Conservation (phyloP, 257 asterid species). For the Solanum lignicaule region DNA sequence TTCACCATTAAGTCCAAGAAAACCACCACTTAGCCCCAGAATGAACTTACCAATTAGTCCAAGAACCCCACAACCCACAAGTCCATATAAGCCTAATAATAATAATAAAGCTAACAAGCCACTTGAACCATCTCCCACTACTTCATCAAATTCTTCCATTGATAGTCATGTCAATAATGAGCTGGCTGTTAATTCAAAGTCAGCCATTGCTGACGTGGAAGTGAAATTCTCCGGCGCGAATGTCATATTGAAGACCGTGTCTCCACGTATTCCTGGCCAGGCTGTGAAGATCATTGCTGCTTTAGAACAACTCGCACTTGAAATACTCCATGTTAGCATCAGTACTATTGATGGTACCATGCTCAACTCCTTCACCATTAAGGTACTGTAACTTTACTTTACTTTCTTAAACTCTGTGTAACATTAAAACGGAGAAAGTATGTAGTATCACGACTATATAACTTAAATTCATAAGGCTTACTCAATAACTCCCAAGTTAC, state of each 20-base stretch:
- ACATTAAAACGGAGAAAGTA: not conserved
- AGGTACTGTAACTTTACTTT: conserved; percentile 50
- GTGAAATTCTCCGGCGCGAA: conserved; percentile 79
- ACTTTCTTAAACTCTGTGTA: not conserved
- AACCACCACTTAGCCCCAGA: conserved; percentile 68
- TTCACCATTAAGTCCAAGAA: conserved; percentile 48
- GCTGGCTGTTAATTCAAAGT: conserved; percentile 70
- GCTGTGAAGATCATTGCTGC: conserved; percentile 51
- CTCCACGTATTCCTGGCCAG: conserved; percentile 64
- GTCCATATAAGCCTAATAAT: conserved; percentile 47
- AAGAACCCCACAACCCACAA: conserved; percentile 66
- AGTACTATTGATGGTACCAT: conserved; percentile 50
- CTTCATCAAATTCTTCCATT: conserved; percentile 34
- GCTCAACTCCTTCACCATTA: conserved; percentile 77
- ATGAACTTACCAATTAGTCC: conserved; percentile 73
- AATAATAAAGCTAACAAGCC: conserved; percentile 3
- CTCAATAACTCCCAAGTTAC: not conserved
- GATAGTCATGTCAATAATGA: conserved; percentile 49
- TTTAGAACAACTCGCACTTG: conserved; percentile 57
- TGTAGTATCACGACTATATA: not conserved
- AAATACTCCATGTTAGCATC: conserved; percentile 68
- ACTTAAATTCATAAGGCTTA: not conserved
- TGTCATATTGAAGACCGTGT: conserved; percentile 52
- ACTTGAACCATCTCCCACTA: conserved; percentile 46
- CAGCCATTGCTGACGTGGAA: conserved; percentile 80